Evolutionary conservation across 2,329 filamentous ascomycete species (phyloP).

Genomic region (Trichophyton simii): DNA sequence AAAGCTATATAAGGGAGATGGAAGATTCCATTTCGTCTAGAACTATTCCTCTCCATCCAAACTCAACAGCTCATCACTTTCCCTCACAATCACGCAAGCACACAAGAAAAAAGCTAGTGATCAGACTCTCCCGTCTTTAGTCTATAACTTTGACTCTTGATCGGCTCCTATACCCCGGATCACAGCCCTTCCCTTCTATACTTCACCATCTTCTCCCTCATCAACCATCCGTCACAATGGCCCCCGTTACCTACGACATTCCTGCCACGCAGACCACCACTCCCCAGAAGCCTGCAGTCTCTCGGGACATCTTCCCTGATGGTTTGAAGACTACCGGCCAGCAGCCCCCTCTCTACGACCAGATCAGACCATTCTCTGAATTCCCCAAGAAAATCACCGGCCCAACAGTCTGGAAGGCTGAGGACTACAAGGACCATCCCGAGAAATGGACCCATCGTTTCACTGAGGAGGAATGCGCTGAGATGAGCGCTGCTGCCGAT

Average conservation of each 20-base stretch:
- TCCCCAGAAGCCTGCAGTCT: not conserved
- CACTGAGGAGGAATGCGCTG: slow-evolving; percentile 51
- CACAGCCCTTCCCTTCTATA: not conserved
- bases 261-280: slow-evolving; percentile 1
- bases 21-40: slow-evolving; percentile 2
- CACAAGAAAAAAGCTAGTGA: slow-evolving; percentile 1
- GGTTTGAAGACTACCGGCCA: slow-evolving; percentile 60
- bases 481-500: slow-evolving; percentile 56
- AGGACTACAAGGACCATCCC: slow-evolving; percentile 50
- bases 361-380: slow-evolving; percentile 52
- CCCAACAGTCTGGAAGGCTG: slow-evolving; percentile 58
- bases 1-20: not conserved
- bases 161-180: not conserved
- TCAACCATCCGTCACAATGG: slow-evolving; percentile 9
- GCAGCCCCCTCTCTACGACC: slow-evolving; percentile 54
- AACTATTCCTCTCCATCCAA: not conserved
- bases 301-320: slow-evolving; percentile 45
- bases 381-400: slow-evolving; percentile 62
- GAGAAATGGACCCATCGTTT: slow-evolving; percentile 64
- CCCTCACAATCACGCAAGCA: not conserved
- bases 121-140: not conserved
- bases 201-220: not conserved
- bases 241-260: slow-evolving; percentile 13
- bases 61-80: not conserved
- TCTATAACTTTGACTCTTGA: not conserved